These are phyloP conservation scores for Coniella lustricola DNA, from an alignment of 2,329 filamentous ascomycete genomes.

Conservation along the genomic window DNA sequence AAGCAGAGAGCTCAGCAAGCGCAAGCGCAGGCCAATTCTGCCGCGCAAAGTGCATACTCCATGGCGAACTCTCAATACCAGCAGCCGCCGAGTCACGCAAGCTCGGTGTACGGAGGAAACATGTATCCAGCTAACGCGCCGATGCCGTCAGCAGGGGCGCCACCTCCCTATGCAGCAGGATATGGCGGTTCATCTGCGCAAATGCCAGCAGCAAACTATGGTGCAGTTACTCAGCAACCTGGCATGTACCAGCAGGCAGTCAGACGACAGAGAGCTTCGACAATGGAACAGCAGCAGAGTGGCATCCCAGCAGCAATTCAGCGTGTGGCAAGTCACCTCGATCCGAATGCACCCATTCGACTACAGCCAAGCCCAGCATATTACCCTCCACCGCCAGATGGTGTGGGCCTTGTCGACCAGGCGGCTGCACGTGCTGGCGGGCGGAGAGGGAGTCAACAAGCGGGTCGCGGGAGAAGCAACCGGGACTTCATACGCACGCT, in stretches of 20 bases:
- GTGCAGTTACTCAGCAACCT: slow-evolving; percentile 39
- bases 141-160: slow-evolving; percentile 40
- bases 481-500: slow-evolving; percentile 91
- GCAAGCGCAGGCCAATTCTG: slow-evolving; percentile 62
- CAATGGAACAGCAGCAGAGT: slow-evolving; percentile 90
- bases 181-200: slow-evolving; percentile 41
- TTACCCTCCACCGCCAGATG: slow-evolving; percentile 87
- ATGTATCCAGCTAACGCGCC: slow-evolving; percentile 52
- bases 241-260: slow-evolving; percentile 69
- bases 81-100: slow-evolving; percentile 31
- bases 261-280: slow-evolving; percentile 79
- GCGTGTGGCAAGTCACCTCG: slow-evolving; percentile 89
- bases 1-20: slow-evolving; percentile 78
- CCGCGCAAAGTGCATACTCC: slow-evolving; percentile 59
- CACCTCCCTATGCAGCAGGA: slow-evolving; percentile 75
- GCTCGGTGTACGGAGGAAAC: slow-evolving; percentile 28
- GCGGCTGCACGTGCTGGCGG: slow-evolving; percentile 48
- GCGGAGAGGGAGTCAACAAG: slow-evolving; percentile 68
- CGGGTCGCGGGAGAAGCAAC: slow-evolving; percentile 46
- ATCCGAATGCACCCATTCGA: slow-evolving; percentile 88
- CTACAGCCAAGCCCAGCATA: slow-evolving; percentile 94
- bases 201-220: slow-evolving; percentile 59
- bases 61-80: slow-evolving; percentile 44
- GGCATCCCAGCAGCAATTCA: slow-evolving; percentile 91
- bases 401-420: slow-evolving; percentile 59